A percentile compares a stretch with the other conserved stretches of the same genome.
Evolutionary conservation across 306 rosid genomes (phyloP).

Genomic region (Vicia faba): DNA sequence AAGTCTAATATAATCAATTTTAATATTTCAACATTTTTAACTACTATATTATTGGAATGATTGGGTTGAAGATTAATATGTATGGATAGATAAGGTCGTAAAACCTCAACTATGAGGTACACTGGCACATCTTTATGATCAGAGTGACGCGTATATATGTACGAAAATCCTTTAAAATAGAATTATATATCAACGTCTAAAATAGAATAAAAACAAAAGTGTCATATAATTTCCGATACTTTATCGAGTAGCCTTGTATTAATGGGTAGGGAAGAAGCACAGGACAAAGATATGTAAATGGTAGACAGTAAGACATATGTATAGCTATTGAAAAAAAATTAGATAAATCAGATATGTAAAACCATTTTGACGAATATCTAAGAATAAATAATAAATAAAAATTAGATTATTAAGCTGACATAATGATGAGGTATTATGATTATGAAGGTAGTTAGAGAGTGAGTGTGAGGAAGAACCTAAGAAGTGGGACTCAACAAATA

Average conservation of each 20-base stretch:
- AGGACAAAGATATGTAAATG: conserved; percentile 5
- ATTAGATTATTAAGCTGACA: too few relatives aligned
- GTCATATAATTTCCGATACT: background rate
- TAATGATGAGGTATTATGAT: too few relatives aligned
- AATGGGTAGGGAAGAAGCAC: conserved; percentile 2
- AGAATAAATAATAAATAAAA: too few relatives aligned
- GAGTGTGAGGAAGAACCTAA: conserved; percentile 21
- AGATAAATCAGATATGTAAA: too few relatives aligned
- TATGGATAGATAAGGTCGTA: background rate
- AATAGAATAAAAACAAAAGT: background rate
- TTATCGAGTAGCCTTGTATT: background rate
- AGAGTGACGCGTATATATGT: background rate
- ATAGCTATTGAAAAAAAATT: conserved; percentile 9
- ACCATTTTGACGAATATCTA: too few relatives aligned
- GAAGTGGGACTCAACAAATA: conserved; percentile 19
- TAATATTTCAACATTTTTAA: too few relatives aligned
- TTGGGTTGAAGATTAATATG: too few relatives aligned
- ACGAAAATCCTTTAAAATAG: background rate
- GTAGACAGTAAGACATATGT: background rate
- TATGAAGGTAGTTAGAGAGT: background rate
- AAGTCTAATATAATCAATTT: too few relatives aligned
- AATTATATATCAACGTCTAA: background rate
- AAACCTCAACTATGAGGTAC: background rate
- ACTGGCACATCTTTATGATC: background rate
- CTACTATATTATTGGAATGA: too few relatives aligned